Conservation (phyloP, 805 yeast species). For the Maudiozyma serrabonitensis region DNA sequence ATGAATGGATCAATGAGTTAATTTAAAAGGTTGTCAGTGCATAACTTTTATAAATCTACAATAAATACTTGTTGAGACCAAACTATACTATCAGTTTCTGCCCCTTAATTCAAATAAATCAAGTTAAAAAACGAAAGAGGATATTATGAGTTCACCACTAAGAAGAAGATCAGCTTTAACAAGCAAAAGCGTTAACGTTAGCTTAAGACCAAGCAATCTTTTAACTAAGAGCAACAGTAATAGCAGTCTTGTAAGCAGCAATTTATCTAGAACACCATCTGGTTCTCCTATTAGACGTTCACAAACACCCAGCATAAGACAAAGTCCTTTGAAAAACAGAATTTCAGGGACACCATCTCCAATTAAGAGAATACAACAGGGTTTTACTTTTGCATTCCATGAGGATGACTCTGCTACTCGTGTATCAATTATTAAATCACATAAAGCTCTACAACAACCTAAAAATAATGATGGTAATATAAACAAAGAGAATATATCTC, state of each 20-base stretch:
- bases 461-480: slow-evolving; percentile 9
- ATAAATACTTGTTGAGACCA: background rate
- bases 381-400: slow-evolving; percentile 10
- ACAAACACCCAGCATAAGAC: background rate
- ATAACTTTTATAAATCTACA: no score
- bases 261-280: slow-evolving; percentile 1
- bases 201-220: background rate
- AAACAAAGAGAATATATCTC: slow-evolving; percentile 3
- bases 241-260: background rate
- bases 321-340: background rate
- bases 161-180: slow-evolving; percentile 17
- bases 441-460: slow-evolving; percentile 16
- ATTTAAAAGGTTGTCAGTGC: no score
- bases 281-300: slow-evolving; percentile 3
- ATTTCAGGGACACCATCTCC: slow-evolving; percentile 2
- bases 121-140: background rate
- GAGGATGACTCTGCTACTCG: slow-evolving; percentile 18
- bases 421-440: slow-evolving; percentile 8
- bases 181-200: slow-evolving; percentile 15
- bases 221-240: background rate
- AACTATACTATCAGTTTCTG: background rate
- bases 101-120: no score
- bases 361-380: background rate
- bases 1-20: no score
- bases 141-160: slow-evolving; percentile 12